phyloP scores from a whole-genome alignment of 2,329 filamentous ascomycete genomes.

The Fusarium aywerte region DNA sequence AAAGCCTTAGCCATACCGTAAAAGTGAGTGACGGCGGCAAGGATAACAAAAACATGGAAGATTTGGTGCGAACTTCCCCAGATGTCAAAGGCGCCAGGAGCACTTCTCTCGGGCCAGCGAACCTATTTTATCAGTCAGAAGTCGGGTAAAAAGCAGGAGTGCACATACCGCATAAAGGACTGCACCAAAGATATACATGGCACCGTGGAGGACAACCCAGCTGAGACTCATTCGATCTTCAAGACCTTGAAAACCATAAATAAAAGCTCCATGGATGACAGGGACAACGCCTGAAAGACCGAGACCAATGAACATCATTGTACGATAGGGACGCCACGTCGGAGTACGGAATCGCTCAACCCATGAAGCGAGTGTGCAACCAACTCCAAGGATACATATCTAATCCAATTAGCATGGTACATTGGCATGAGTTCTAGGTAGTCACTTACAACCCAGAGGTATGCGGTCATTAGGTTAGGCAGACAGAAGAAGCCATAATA shows the following conservation, averaged over 20 bases:
- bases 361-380: constrained; percentile 80
- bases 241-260: constrained; percentile 75
- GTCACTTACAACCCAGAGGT: constrained; percentile 76
- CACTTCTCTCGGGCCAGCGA: constrained; percentile 83
- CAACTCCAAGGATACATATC: constrained; percentile 82
- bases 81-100: constrained; percentile 85
- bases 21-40: constrained; percentile 84
- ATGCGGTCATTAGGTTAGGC: constrained; percentile 71
- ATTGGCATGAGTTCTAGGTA: not conserved
- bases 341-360: constrained; percentile 87
- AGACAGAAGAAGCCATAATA: constrained; percentile 87
- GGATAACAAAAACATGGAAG: constrained; percentile 88
- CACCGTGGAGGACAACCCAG: constrained; percentile 83
- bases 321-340: constrained; percentile 83
- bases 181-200: constrained; percentile 86
- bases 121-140: constrained; percentile 57
- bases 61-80: constrained; percentile 96
- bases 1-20: constrained; percentile 85
- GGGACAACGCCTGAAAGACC: constrained; percentile 87
- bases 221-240: constrained; percentile 79
- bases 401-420: constrained; percentile 50
- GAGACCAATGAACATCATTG: constrained; percentile 88
- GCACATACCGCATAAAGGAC: constrained; percentile 80
- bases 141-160: not conserved
- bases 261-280: constrained; percentile 76